Conservation (phyloP, 257 asterid species). For the Rhazya stricta region DNA sequence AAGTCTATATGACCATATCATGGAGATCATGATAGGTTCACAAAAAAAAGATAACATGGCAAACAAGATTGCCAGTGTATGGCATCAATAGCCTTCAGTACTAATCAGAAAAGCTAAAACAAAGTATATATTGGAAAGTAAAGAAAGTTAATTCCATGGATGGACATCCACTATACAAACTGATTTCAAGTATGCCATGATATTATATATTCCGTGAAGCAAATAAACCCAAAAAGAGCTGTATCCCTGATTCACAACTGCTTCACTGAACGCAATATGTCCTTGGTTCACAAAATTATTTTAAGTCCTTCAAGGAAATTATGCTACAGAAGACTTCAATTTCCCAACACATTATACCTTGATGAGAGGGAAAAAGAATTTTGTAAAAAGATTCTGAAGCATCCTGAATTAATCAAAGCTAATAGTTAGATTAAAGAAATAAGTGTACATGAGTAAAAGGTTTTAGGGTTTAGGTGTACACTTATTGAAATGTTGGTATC, state of each 20-base stretch:
- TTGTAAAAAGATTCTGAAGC: constrained; percentile 3
- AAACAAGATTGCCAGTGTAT: neutral
- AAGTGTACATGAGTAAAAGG: neutral
- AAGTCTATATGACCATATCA: neutral
- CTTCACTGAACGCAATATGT: too few species aligned
- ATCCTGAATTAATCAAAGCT: neutral
- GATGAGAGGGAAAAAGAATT: neutral
- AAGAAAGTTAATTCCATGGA: neutral
- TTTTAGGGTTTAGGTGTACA: neutral
- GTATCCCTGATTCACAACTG: neutral
- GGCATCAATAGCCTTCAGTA: too few species aligned
- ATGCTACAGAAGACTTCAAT: neutral
- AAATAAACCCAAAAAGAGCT: neutral
- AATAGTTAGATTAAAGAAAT: neutral
- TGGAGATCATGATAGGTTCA: neutral
- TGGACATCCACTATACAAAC: too few species aligned
- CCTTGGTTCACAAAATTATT: neutral
- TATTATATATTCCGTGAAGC: too few species aligned
- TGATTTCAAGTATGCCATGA: too few species aligned
- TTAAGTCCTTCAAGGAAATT: too few species aligned
- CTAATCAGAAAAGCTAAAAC: neutral
- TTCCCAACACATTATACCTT: neutral
- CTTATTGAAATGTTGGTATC: constrained; percentile 4
- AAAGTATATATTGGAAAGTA: neutral
- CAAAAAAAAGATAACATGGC: neutral